These are phyloP conservation scores for Neofusicoccum ribis DNA, from an alignment of 2,329 filamentous ascomycete species.

Conservation along the genomic window DNA sequence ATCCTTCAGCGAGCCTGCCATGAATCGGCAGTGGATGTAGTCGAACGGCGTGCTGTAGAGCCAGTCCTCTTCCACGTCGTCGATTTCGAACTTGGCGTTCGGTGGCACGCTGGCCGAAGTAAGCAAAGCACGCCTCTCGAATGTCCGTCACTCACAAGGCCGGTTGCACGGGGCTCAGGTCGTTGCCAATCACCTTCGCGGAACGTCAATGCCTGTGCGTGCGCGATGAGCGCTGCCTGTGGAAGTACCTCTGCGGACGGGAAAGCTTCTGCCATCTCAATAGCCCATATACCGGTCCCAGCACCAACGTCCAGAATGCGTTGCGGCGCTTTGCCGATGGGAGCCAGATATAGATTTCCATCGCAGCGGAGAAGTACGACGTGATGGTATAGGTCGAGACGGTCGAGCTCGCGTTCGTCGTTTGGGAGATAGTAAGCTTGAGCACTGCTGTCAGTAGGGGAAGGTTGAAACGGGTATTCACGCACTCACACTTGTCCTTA, in stretches of 20 bases:
- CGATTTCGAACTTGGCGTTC: constrained; percentile 44
- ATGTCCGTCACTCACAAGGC: background rate
- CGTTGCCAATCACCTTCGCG: constrained; percentile 27
- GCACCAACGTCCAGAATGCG: constrained; percentile 21
- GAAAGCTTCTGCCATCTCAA: background rate
- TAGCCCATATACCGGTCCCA: background rate
- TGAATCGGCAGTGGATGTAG: constrained; percentile 35
- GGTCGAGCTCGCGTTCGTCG: constrained; percentile 7
- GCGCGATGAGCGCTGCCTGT: too few species aligned
- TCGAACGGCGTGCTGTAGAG: constrained; percentile 35
- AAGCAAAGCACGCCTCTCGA: background rate
- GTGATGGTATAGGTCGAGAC: background rate
- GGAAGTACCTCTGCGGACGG: background rate
- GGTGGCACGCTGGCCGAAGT: constrained; percentile 30
- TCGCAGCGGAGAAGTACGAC: background rate
- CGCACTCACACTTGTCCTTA: constrained; percentile 14
- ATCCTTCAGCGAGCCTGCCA: constrained; percentile 34
- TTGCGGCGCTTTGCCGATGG: constrained; percentile 20
- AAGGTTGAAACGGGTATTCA: background rate
- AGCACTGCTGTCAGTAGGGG: background rate
- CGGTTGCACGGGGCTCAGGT: background rate
- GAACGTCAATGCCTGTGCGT: background rate
- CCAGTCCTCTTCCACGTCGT: constrained; percentile 44
- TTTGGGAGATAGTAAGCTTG: constrained; percentile 22
- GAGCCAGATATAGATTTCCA: constrained; percentile 9